Evolutionary conservation across 2,329 filamentous ascomycete genomes (phyloP).

Genomic region (Fusarium sp.): DNA sequence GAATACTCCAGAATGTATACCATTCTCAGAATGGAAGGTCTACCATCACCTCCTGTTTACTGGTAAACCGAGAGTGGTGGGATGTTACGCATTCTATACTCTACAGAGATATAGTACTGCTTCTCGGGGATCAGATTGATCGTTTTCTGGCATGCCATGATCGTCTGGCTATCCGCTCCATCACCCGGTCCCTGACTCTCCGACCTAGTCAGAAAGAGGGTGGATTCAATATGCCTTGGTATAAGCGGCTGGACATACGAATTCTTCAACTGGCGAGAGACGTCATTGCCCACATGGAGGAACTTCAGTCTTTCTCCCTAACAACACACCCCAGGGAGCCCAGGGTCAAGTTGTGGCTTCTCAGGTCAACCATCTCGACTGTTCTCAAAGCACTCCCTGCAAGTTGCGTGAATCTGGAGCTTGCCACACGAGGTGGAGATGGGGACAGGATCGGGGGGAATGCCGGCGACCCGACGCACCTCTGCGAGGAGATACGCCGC

Average conservation of each 20-base stretch:
- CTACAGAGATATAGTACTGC: neutral
- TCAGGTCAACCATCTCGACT: neutral
- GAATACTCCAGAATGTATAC: neutral
- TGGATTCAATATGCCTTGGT: neutral
- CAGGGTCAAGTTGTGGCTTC: neutral
- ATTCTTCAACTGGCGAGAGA: neutral
- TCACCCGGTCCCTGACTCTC: neutral
- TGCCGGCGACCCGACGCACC: neutral
- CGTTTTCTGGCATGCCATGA: neutral
- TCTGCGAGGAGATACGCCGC: neutral
- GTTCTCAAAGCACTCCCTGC: neutral
- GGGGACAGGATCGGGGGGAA: neutral
- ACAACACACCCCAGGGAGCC: neutral
- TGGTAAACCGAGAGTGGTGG: neutral
- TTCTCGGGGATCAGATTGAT: neutral
- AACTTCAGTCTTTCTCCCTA: neutral
- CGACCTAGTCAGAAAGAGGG: neutral
- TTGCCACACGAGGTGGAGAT: neutral
- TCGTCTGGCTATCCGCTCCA: neutral
- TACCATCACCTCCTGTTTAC: neutral
- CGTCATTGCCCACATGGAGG: neutral
- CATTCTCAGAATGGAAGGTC: neutral
- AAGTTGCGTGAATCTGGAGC: slow-evolving; percentile 3
- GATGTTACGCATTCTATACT: neutral
- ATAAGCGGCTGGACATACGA: neutral